phyloP scores from a whole-genome alignment of 305 asterid species.

The Fraxinus angustifolia region DNA sequence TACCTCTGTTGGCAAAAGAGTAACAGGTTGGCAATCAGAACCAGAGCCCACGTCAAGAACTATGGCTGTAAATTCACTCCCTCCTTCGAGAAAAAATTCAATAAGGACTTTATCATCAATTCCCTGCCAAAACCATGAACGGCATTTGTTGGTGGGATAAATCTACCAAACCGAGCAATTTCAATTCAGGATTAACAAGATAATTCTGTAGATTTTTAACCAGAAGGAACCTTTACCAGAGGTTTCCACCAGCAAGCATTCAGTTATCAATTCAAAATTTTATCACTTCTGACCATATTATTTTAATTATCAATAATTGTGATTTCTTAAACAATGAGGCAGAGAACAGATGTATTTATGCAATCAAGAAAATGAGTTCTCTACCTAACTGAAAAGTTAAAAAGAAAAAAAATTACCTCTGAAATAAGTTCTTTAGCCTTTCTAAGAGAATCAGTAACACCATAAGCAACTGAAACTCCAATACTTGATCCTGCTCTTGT shows the following conservation, averaged over 20 bases:
- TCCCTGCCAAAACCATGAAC: slow-evolving; percentile 48
- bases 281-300: not conserved
- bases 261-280: not conserved
- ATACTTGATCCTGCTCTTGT: slow-evolving; percentile 91
- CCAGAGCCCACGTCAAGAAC: slow-evolving; percentile 81
- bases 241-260: not conserved
- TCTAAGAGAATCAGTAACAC: slow-evolving; percentile 64
- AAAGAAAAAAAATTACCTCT: slow-evolving; percentile 44
- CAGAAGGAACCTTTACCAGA: not conserved
- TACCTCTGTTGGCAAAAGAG: slow-evolving; percentile 91
- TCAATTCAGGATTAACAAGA: not conserved
- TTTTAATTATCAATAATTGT: not conserved
- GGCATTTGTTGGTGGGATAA: slow-evolving; percentile 13
- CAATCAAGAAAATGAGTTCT: not conserved
- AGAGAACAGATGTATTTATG: not conserved
- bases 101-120: slow-evolving; percentile 78
- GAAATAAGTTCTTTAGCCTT: slow-evolving; percentile 66
- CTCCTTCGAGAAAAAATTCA: slow-evolving; percentile 87
- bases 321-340: not conserved
- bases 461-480: slow-evolving; percentile 89
- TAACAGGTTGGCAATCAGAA: slow-evolving; percentile 63
- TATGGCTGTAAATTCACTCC: slow-evolving; percentile 82
- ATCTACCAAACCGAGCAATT: slow-evolving; percentile 6
- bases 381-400: slow-evolving; percentile 20
- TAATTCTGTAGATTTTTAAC: not conserved